Evolutionary conservation across 345 rosid species (phyloP), one percentile per base, ranked within the genome.

Genomic region (Leavenworthia alabamica): DNA sequence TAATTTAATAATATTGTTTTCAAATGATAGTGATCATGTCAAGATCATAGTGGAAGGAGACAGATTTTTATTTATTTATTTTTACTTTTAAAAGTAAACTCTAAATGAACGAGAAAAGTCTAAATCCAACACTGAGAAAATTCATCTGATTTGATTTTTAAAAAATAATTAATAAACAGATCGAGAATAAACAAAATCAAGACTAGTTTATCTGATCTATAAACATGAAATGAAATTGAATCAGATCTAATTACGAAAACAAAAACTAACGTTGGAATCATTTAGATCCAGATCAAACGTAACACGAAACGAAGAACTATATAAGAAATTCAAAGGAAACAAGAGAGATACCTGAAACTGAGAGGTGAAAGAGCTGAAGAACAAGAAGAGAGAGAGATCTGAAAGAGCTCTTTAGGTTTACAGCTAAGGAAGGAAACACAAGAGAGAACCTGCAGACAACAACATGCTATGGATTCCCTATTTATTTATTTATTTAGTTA

Each of bases 41-140:
- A 46, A 47, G 28, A 54, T 70, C 74, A 55, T 46, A 47, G 58
- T 70, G 64, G 64, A n/a, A n/a, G 64, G 64, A 55, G 68, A 70
- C 58, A 60, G 27, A 22, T 45, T 40, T 50, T 48, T n/a, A n/a
- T n/a, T n/a, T n/a, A n/a, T 48, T 47, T 23, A 2, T 42, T 14
- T 24, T 5, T 1, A 43, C 22, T 36, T 65, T 37, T n/a, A n/a
- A n/a, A n/a, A n/a, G n/a, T n/a, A n/a, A n/a, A n/a, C n/a, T n/a
- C n/a, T n/a, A n/a, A 35, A 12, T 36, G 13, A 37, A 27, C 4
- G 11, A 35, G 23, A 19, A 49, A 67, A 67, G 72, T 67, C n/a
- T 32, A 58, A 49, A 26, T 50, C 26, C 0, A 59, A 59, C 60
- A 59, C 53, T 67, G 45, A 41, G 4, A 58, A 58, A 22, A 40